Evolutionary conservation across 441 rosid genomes (phyloP).

Genomic region (Aquilaria agallochum): DNA sequence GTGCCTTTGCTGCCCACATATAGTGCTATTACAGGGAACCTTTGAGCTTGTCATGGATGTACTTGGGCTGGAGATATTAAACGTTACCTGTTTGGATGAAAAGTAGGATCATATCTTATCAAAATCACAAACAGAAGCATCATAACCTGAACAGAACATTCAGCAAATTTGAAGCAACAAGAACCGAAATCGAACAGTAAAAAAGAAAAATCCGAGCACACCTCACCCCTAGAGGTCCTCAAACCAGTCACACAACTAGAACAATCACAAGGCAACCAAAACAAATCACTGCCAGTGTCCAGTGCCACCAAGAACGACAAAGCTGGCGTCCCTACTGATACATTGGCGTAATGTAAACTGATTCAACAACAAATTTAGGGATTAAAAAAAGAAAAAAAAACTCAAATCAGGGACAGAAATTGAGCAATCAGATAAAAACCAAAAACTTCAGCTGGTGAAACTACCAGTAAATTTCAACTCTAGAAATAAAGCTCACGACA

Average conservation of each 20-base stretch:
- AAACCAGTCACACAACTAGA: constrained; percentile 36
- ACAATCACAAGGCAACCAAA: constrained; percentile 95
- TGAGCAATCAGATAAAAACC: no score
- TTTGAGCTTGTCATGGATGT: constrained; percentile 60
- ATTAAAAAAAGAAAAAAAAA: no score
- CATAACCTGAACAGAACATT: no score
- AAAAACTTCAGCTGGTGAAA: background rate
- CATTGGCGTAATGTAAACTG: constrained; percentile 87
- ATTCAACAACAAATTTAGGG: background rate
- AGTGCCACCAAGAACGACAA: constrained; percentile 77
- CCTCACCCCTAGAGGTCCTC: constrained; percentile 32
- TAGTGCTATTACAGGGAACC: constrained; percentile 59
- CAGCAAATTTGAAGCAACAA: background rate
- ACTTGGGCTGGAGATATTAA: constrained; percentile 75
- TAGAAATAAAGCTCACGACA: background rate
- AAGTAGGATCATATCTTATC: background rate
- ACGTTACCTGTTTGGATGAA: constrained; percentile 34
- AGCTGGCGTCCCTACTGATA: constrained; percentile 76
- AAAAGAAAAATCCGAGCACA: constrained; percentile 12
- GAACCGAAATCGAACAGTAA: background rate
- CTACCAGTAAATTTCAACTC: background rate
- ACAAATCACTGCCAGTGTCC: constrained; percentile 88
- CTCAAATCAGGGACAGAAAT: no score
- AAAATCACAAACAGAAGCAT: background rate
- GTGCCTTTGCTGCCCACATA: constrained; percentile 36